phyloP scores from a whole-genome alignment of 2,329 filamentous ascomycete species.

The Xylaria multiplex region DNA sequence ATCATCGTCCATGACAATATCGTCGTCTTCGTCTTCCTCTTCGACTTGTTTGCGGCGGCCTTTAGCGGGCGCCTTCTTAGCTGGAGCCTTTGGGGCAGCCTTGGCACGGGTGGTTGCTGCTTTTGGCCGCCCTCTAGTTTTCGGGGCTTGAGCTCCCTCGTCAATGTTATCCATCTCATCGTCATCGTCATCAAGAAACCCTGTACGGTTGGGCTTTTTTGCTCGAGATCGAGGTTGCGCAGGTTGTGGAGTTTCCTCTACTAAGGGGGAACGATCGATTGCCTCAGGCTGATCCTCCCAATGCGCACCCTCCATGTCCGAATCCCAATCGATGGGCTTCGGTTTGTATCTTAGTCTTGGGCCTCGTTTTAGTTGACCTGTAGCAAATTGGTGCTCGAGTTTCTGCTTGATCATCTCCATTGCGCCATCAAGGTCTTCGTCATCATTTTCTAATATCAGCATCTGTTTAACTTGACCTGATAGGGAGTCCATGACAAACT shows the following conservation, averaged over 20 bases:
- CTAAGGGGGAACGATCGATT: slow-evolving; percentile 54
- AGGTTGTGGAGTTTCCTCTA: slow-evolving; percentile 36
- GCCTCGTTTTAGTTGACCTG: slow-evolving; percentile 66
- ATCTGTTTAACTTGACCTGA: slow-evolving; percentile 76
- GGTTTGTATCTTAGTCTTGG: slow-evolving; percentile 73
- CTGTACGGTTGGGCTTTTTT: slow-evolving; percentile 49
- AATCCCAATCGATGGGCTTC: slow-evolving; percentile 85
- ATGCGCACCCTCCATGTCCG: slow-evolving; percentile 79
- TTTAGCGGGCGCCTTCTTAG: slow-evolving; percentile 59
- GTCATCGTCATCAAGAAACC: slow-evolving; percentile 56
- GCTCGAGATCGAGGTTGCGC: slow-evolving; percentile 45
- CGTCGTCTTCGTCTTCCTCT: slow-evolving; percentile 59
- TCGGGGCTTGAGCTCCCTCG: slow-evolving; percentile 56
- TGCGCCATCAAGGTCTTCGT: slow-evolving; percentile 75
- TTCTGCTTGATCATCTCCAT: slow-evolving; percentile 78
- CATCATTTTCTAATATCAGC: slow-evolving; percentile 71
- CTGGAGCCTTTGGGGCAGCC: slow-evolving; percentile 54
- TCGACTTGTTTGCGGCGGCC: slow-evolving; percentile 51
- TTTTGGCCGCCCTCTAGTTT: slow-evolving; percentile 47
- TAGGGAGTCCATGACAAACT: slow-evolving; percentile 78
- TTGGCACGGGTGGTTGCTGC: slow-evolving; percentile 49
- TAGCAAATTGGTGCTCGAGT: slow-evolving; percentile 76
- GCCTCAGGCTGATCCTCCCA: slow-evolving; percentile 85
- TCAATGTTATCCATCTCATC: slow-evolving; percentile 60
- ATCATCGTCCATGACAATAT: slow-evolving; percentile 65